Percentiles rank a stretch among this genome's conserved stretches.
phyloP scores from a whole-genome alignment of 805 yeast species.

The Ogataea zsoltii region DNA sequence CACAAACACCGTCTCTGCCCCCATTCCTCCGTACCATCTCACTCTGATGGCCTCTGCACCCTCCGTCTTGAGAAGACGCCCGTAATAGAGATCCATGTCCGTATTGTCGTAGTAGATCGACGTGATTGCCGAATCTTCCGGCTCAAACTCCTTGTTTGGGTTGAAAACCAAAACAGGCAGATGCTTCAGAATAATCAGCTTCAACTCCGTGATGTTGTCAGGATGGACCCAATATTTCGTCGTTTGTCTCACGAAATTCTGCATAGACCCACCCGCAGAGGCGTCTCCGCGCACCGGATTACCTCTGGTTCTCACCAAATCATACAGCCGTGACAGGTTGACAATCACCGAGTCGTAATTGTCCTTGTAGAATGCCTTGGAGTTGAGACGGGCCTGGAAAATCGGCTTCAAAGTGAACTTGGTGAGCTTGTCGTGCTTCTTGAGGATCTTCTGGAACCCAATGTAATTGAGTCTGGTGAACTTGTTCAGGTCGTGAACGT shows the following conservation, averaged over 20 bases:
- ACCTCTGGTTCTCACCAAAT: slow-evolving; percentile 92
- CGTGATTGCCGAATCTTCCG: slow-evolving; percentile 93
- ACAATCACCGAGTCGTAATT: slow-evolving; percentile 89
- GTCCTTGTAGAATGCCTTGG: slow-evolving; percentile 95
- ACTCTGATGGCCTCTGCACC: slow-evolving; percentile 98
- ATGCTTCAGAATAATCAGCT: slow-evolving; percentile 88
- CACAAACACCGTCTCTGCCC: slow-evolving; percentile 85
- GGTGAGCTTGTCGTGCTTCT: slow-evolving; percentile 94
- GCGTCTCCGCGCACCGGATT: slow-evolving; percentile 94
- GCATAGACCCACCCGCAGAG: slow-evolving; percentile 97
- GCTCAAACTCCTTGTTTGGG: slow-evolving; percentile 92
- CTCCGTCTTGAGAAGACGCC: slow-evolving; percentile 92
- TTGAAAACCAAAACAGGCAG: slow-evolving; percentile 96
- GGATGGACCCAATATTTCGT: slow-evolving; percentile 99
- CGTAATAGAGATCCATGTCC: slow-evolving; percentile 87
- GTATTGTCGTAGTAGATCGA: slow-evolving; percentile 94
- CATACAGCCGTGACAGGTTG: slow-evolving; percentile 84
- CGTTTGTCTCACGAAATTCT: slow-evolving; percentile 96
- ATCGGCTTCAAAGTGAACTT: slow-evolving; percentile 81
- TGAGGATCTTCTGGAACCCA: slow-evolving; percentile 94
- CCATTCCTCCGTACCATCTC: slow-evolving; percentile 99
- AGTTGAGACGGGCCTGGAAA: slow-evolving; percentile 86
- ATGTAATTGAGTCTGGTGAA: slow-evolving; percentile 92
- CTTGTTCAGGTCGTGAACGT: slow-evolving; percentile 94
- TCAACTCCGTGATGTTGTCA: slow-evolving; percentile 94